phyloP scores from a whole-genome alignment of 495 filamentous ascomycete genomes.

The Penicillium paxilli region DNA sequence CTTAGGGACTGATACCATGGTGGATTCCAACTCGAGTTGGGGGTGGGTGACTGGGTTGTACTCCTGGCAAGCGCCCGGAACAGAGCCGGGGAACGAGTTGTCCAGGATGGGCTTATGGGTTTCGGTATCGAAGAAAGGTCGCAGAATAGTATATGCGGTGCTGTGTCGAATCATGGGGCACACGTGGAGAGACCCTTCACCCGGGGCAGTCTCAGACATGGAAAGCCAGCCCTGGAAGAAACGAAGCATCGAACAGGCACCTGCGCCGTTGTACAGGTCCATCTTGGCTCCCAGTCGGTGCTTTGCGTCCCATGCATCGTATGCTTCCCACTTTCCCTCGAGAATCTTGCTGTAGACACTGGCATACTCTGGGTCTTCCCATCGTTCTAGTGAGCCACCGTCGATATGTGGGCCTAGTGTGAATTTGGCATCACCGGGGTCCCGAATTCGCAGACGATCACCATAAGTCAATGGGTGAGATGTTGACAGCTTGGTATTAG shows the following conservation, averaged over 20 bases:
- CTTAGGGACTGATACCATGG: constrained; percentile 78
- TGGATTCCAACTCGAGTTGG: constrained; percentile 65
- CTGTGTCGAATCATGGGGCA: constrained; percentile 73
- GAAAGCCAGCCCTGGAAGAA: constrained; percentile 89
- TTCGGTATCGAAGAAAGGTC: constrained; percentile 72
- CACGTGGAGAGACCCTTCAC: constrained; percentile 80
- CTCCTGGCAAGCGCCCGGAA: constrained; percentile 76
- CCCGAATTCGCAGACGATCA: constrained; percentile 74
- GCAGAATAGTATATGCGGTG: constrained; percentile 79
- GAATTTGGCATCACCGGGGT: constrained; percentile 68
- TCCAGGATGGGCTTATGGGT: constrained; percentile 47
- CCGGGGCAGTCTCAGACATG: constrained; percentile 69
- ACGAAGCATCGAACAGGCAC: constrained; percentile 80
- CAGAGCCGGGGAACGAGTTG: constrained; percentile 67
- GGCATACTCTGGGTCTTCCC: constrained; percentile 80
- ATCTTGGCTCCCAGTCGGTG: constrained; percentile 66
- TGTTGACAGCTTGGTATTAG: constrained; percentile 59
- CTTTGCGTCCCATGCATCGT: constrained; percentile 77
- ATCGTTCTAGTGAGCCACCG: constrained; percentile 81
- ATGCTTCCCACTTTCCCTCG: constrained; percentile 75
- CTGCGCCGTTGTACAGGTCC: constrained; percentile 80
- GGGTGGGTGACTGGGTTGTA: constrained; percentile 71
- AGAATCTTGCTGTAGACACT: constrained; percentile 73
- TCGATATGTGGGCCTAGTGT: constrained; percentile 86
- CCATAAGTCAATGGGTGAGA: constrained; percentile 72